phyloP scores from a whole-genome alignment of 2,329 filamentous ascomycete species.

The Trichoderma aggressivum region DNA sequence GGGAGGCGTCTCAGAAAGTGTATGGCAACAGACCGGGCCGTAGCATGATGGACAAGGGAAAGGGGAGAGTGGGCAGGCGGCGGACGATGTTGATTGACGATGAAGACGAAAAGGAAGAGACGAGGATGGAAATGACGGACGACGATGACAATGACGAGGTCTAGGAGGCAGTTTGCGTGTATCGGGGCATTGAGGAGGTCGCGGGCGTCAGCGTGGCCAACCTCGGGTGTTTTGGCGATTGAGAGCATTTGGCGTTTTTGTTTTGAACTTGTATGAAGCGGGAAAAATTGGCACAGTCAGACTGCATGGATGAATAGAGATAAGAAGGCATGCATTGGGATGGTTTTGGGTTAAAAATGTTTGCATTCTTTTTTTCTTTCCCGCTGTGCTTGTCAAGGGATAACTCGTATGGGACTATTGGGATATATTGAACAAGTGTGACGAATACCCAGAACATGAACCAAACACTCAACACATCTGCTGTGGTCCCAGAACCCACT shows the following conservation, averaged over 20 bases:
- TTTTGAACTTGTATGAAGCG: neutral
- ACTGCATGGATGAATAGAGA: neutral
- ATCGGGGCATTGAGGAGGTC: slow-evolving; percentile 11
- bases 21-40: slow-evolving; percentile 27
- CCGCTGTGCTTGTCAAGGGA: neutral
- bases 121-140: slow-evolving; percentile 56
- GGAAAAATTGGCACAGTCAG: neutral
- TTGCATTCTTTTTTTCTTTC: neutral
- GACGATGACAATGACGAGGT: slow-evolving; percentile 39
- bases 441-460: neutral
- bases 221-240: slow-evolving; percentile 6
- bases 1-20: slow-evolving; percentile 40
- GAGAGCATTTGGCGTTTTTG: neutral
- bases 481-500: too few species aligned
- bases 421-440: neutral
- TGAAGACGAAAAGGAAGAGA: slow-evolving; percentile 39
- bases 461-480: neutral
- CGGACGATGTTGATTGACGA: slow-evolving; percentile 33
- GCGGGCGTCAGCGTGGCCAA: slow-evolving; percentile 13
- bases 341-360: neutral
- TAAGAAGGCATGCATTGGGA: neutral
- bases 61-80: slow-evolving; percentile 40
- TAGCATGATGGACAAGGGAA: slow-evolving; percentile 42
- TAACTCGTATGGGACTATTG: neutral
- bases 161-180: slow-evolving; percentile 9